These are phyloP conservation scores for Fusarium falciforme DNA, from an alignment of 2,329 filamentous ascomycete genomes.

Conservation along the genomic window DNA sequence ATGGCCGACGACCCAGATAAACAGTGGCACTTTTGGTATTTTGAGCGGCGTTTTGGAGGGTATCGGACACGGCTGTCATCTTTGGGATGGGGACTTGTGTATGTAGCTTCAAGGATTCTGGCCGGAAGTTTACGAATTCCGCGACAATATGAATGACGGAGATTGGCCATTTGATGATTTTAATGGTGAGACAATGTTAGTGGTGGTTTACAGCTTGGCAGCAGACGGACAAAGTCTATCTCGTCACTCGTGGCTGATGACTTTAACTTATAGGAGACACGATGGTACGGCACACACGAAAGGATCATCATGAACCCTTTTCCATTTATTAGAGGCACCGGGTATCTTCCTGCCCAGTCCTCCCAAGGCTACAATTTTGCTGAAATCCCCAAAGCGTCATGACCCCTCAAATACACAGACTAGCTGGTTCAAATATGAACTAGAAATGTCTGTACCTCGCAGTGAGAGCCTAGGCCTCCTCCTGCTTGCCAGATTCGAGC, in stretches of 20 bases:
- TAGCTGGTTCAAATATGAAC: neutral
- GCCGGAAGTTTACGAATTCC: neutral
- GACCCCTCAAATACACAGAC: neutral
- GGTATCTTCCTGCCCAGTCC: neutral
- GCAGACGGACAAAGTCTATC: neutral
- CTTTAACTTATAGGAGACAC: neutral
- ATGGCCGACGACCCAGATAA: slow-evolving; percentile 53
- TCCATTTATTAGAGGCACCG: neutral
- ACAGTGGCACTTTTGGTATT: slow-evolving; percentile 4
- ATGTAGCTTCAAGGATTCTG: neutral
- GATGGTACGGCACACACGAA: neutral
- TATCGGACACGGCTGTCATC: slow-evolving; percentile 1
- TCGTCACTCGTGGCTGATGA: neutral
- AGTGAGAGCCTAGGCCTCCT: neutral
- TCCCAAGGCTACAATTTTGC: neutral
- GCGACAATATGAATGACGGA: neutral
- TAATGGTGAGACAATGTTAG: neutral
- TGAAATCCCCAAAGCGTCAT: neutral
- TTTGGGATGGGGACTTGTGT: neutral
- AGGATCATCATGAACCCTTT: neutral
- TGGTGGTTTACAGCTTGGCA: neutral
- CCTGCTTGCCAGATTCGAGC: neutral
- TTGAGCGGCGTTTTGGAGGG: slow-evolving; percentile 42
- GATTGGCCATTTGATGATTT: neutral
- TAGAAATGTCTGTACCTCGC: neutral